phyloP scores from a whole-genome alignment of 2,329 filamentous ascomycete genomes.

The Phialocephala sp. region DNA sequence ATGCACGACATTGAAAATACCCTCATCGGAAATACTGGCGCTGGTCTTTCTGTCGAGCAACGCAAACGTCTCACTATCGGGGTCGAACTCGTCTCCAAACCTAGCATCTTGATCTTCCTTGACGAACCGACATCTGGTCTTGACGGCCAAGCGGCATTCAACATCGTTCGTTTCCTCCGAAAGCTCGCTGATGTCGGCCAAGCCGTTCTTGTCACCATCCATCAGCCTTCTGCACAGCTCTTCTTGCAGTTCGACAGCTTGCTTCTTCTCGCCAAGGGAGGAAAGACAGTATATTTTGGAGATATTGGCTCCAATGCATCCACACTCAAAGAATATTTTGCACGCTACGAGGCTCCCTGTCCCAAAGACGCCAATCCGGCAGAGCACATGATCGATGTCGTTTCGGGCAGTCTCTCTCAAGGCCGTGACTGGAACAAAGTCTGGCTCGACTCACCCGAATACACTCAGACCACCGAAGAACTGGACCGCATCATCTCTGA shows the following conservation, averaged over 20 bases:
- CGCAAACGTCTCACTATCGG: slow-evolving; percentile 67
- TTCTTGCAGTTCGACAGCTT: slow-evolving; percentile 65
- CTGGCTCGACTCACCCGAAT: slow-evolving; percentile 67
- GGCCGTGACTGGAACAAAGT: slow-evolving; percentile 70
- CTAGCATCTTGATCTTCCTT: slow-evolving; percentile 64
- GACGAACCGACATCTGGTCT: slow-evolving; percentile 67
- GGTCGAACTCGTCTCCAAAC: slow-evolving; percentile 62
- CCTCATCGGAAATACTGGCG: slow-evolving; percentile 66
- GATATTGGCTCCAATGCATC: slow-evolving; percentile 65
- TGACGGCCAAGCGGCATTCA: slow-evolving; percentile 67
- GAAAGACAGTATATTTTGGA: slow-evolving; percentile 73
- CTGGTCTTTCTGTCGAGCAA: slow-evolving; percentile 66
- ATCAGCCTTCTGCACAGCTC: slow-evolving; percentile 59
- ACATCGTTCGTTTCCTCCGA: slow-evolving; percentile 65
- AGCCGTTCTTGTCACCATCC: slow-evolving; percentile 60
- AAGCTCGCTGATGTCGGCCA: slow-evolving; percentile 63
- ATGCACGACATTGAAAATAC: slow-evolving; percentile 72
- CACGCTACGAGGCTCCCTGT: slow-evolving; percentile 51
- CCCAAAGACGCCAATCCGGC: slow-evolving; percentile 50
- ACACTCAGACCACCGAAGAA: slow-evolving; percentile 57
- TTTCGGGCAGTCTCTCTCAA: slow-evolving; percentile 55
- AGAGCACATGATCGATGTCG: slow-evolving; percentile 52
- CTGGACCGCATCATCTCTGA: slow-evolving; percentile 63
- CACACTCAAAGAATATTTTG: slow-evolving; percentile 67
- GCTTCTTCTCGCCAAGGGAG: slow-evolving; percentile 67